Evolutionary conservation across 345 rosid species (phyloP).

Genomic region (Carallia pectinifolia): DNA sequence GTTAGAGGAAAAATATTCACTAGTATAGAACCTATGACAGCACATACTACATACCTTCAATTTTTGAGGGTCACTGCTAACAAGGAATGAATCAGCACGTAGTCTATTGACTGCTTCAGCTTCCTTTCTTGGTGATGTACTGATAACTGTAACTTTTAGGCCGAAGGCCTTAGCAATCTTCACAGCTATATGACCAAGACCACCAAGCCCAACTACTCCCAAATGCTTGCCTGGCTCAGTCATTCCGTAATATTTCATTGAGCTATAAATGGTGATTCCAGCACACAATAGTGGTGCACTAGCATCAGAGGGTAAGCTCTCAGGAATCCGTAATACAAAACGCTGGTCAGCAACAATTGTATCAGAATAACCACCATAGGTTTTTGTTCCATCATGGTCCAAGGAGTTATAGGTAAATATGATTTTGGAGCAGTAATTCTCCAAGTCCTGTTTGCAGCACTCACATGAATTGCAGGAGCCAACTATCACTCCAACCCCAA

Average conservation of each 20-base stretch:
- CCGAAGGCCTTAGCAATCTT: constrained; percentile 88
- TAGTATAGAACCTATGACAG: too few relatives aligned
- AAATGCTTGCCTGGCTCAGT: constrained; percentile 78
- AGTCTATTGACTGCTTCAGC: constrained; percentile 49
- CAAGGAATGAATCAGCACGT: constrained; percentile 63
- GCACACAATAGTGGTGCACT: constrained; percentile 85
- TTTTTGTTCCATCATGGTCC: constrained; percentile 53
- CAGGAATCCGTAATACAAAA: constrained; percentile 64
- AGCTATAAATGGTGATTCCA: constrained; percentile 85
- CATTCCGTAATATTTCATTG: constrained; percentile 88
- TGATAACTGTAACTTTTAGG: constrained; percentile 78
- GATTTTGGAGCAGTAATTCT: constrained; percentile 63
- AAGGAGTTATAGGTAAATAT: constrained; percentile 55
- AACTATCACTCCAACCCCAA: constrained; percentile 76
- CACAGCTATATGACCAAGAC: constrained; percentile 89
- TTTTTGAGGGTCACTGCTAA: constrained; percentile 51
- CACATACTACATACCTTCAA: constrained; percentile 52
- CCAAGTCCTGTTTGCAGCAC: constrained; percentile 63
- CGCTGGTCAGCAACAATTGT: constrained; percentile 66
- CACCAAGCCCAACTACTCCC: constrained; percentile 89
- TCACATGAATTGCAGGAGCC: constrained; percentile 74
- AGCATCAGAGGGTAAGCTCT: constrained; percentile 56
- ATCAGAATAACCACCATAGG: constrained; percentile 77
- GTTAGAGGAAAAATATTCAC: too few relatives aligned
- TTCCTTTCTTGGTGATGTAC: constrained; percentile 58